Evolutionary conservation across 345 rosid species (phyloP).

Genomic region (Litchi chinensis): DNA sequence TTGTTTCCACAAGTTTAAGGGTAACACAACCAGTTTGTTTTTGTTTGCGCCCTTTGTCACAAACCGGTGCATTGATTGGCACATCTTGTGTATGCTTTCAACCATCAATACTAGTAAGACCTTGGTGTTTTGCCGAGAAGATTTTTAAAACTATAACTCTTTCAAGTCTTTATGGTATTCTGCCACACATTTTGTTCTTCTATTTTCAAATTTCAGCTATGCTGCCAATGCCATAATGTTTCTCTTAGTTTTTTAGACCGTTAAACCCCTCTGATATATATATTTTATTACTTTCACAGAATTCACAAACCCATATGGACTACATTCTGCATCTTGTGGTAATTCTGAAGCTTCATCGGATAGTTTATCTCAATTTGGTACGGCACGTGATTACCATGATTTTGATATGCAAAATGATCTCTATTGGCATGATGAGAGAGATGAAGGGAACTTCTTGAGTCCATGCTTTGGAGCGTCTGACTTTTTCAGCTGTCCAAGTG

Average conservation of each 20-base stretch:
- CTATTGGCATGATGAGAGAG: constrained; percentile 58
- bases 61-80: not conserved
- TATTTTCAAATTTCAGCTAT: not conserved
- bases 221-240: not conserved
- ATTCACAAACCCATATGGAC: constrained; percentile 90
- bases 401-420: constrained; percentile 64
- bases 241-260: not conserved
- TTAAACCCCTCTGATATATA: not conserved
- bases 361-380: constrained; percentile 77
- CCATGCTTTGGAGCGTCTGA: constrained; percentile 63
- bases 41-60: not conserved
- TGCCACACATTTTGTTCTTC: not conserved
- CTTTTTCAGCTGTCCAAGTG: constrained; percentile 57
- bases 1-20: not conserved
- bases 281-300: constrained; percentile 45
- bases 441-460: constrained; percentile 70
- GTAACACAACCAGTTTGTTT: constrained; percentile 3
- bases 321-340: constrained; percentile 51
- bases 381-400: constrained; percentile 80
- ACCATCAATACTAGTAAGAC: not conserved
- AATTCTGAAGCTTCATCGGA: constrained; percentile 70
- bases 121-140: not conserved
- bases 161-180: not conserved
- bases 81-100: not conserved
- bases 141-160: not conserved